Evolutionary conservation across 352 stramenopile species (phyloP), one percentile per base, ranked within the genome.

Genomic region (Pythium aristosporum): DNA sequence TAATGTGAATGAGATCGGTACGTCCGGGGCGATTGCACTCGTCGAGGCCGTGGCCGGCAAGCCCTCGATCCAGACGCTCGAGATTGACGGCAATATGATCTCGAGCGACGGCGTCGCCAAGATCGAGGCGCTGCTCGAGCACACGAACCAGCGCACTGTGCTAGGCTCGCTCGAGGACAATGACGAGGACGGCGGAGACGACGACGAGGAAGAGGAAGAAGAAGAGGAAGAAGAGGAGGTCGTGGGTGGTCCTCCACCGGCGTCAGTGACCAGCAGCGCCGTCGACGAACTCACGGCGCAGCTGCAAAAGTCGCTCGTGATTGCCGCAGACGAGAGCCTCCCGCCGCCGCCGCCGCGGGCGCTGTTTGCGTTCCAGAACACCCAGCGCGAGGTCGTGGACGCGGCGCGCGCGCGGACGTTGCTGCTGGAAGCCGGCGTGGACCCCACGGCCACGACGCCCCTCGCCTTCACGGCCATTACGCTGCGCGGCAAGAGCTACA

Each of bases 1-100:
- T 51, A 97, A 94, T 58, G 78, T 87, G 36, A 97, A 96, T 65
- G 85, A 97, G 72, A 92, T 97, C 59, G 82, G 87, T 18, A 87
- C 87, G 18, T 89, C 77, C n/a, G 93, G 93, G n/a, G 91, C 88
- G 4, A 46, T 91, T 34, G 89, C 89, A 30, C 74, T 98, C 0
- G 82, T 88, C 2, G 73, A 80, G 39, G 77, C 80, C 28, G 67
- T 91, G 23, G 77, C 68, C 0, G 65, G 72, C 28, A 96, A 96
- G 73, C 30, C 72, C 21, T 15, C 51, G 18, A 75, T 96, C 42
- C 67, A 62, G 44, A 71, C 69, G n/a, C 62, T 96, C 15, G 73
- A 91, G 55, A 79, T 96, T 18, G 85, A 96, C 28, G 87, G 85
- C 32, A 96, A 94, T 69, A 79, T 88, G 69, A 91, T 96, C 49